phyloP scores from a whole-genome alignment of 2,329 filamentous ascomycete genomes.

The Paracoccidioides brasiliensis region DNA sequence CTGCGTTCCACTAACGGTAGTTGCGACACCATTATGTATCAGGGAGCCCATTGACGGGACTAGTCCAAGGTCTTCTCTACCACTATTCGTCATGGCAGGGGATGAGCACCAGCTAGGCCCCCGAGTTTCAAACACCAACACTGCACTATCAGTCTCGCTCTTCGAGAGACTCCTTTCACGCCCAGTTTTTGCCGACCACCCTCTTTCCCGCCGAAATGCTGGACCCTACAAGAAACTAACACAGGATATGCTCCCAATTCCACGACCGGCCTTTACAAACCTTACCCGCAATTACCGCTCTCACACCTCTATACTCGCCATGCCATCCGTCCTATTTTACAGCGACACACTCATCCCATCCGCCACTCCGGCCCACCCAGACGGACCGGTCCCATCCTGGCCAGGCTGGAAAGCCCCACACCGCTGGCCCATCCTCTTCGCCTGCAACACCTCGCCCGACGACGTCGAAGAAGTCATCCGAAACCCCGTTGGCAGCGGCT shows the following conservation, averaged over 20 bases:
- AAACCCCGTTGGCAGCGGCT: conserved; percentile 10
- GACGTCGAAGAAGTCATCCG: conserved; percentile 27
- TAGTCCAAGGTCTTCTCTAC: conserved; percentile 12
- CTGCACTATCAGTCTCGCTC: conserved; percentile 25
- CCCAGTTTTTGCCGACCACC: conserved; percentile 28
- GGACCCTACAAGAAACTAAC: conserved; percentile 11
- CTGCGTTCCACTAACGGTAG: conserved; percentile 28
- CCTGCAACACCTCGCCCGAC: conserved; percentile 25
- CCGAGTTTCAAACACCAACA: conserved; percentile 23
- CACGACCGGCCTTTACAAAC: conserved; percentile 32
- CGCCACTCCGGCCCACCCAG: conserved; percentile 11
- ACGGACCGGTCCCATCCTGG: conserved; percentile 14
- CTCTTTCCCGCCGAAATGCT: conserved; percentile 22
- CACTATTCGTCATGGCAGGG: conserved; percentile 35
- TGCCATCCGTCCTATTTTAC: conserved; percentile 33
- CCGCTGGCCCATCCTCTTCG: conserved; percentile 32
- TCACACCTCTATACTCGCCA: conserved; percentile 32
- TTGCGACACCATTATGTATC: conserved; percentile 23
- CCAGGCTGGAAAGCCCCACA: conserved; percentile 25
- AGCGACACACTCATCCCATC: conserved; percentile 33
- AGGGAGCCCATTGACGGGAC: background rate
- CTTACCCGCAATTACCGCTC: conserved; percentile 36
- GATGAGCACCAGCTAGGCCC: conserved; percentile 35
- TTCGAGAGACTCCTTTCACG: conserved; percentile 31
- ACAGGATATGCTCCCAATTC: conserved; percentile 26